A percentile compares a stretch with the other conserved stretches of the same genome.
These are phyloP conservation scores for Podospora pseudopauciseta DNA, from an alignment of 495 filamentous ascomycete species.

Conservation along the genomic window DNA sequence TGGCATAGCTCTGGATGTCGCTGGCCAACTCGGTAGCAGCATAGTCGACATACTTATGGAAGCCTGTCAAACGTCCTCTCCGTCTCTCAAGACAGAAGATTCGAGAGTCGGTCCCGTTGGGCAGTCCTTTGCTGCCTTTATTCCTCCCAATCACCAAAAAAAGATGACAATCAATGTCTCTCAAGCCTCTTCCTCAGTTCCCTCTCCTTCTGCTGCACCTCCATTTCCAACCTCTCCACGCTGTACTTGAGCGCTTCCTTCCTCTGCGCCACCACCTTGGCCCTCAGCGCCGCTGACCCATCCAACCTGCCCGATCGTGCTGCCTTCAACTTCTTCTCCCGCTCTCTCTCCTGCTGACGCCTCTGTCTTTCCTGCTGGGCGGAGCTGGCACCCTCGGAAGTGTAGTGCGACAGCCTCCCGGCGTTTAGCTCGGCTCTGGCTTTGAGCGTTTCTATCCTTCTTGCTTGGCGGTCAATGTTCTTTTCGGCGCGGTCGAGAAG, in stretches of 20 bases:
- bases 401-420: slow-evolving; percentile 35
- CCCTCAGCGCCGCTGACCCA: slow-evolving; percentile 36
- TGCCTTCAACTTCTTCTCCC: slow-evolving; percentile 2
- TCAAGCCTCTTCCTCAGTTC: slow-evolving; percentile 47
- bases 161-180: slow-evolving; percentile 14
- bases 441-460: slow-evolving; percentile 47
- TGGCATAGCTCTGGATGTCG: too few species aligned
- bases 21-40: too few species aligned
- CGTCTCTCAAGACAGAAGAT: too few species aligned
- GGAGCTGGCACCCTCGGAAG: not conserved
- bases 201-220: slow-evolving; percentile 50
- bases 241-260: slow-evolving; percentile 48
- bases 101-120: too few species aligned
- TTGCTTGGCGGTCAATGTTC: slow-evolving; percentile 43
- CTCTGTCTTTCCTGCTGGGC: slow-evolving; percentile 1
- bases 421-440: slow-evolving; percentile 47
- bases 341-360: not conserved
- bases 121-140: too few species aligned
- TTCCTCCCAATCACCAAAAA: not conserved
- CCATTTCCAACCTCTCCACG: slow-evolving; percentile 48
- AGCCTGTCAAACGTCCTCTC: not conserved
- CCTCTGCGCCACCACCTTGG: slow-evolving; percentile 38
- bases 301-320: slow-evolving; percentile 15
- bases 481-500: slow-evolving; percentile 48
- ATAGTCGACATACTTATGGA: not conserved